These are phyloP conservation scores for Setomelanomma holmii DNA, from an alignment of 2,329 filamentous ascomycete genomes.

Conservation along the genomic window DNA sequence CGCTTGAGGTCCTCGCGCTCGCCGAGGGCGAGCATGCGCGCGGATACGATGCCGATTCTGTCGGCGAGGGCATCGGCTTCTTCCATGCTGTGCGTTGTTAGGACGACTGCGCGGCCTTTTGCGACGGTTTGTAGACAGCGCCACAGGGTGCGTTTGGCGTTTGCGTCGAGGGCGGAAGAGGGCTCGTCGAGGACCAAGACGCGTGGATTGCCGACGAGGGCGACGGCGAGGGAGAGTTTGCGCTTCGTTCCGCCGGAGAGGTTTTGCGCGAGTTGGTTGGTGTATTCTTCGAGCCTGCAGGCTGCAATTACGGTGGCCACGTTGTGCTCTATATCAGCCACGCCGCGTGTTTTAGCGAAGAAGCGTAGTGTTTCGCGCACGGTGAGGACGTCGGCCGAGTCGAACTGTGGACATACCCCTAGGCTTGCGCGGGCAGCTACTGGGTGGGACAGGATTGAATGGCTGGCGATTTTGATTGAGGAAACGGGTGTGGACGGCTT, in stretches of 20 bases:
- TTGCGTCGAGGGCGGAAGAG: slow-evolving; percentile 81
- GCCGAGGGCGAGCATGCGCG: slow-evolving; percentile 83
- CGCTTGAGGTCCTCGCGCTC: slow-evolving; percentile 73
- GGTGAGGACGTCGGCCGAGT: slow-evolving; percentile 86
- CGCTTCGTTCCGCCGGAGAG: slow-evolving; percentile 89
- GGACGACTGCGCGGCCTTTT: slow-evolving; percentile 76
- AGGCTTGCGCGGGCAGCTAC: slow-evolving; percentile 75
- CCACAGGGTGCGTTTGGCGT: slow-evolving; percentile 87
- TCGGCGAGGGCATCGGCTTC: slow-evolving; percentile 89
- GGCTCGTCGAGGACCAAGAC: slow-evolving; percentile 92
- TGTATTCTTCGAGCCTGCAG: slow-evolving; percentile 75
- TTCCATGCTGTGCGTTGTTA: slow-evolving; percentile 91
- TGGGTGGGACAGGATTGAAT: slow-evolving; percentile 68
- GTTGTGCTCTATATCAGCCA: slow-evolving; percentile 76
- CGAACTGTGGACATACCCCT: slow-evolving; percentile 80
- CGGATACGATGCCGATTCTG: slow-evolving; percentile 82
- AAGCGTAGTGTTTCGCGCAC: slow-evolving; percentile 83
- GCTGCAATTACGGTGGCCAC: slow-evolving; percentile 76
- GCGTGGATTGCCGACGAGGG: slow-evolving; percentile 86
- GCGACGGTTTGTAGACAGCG: slow-evolving; percentile 85
- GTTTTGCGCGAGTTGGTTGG: slow-evolving; percentile 74
- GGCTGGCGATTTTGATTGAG: slow-evolving; percentile 77
- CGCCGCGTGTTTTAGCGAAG: slow-evolving; percentile 82
- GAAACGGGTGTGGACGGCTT: slow-evolving; percentile 70
- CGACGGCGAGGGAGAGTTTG: slow-evolving; percentile 87